Evolutionary conservation across 139 green algal species (phyloP).

Genomic region (Medakamo hakoo): DNA sequence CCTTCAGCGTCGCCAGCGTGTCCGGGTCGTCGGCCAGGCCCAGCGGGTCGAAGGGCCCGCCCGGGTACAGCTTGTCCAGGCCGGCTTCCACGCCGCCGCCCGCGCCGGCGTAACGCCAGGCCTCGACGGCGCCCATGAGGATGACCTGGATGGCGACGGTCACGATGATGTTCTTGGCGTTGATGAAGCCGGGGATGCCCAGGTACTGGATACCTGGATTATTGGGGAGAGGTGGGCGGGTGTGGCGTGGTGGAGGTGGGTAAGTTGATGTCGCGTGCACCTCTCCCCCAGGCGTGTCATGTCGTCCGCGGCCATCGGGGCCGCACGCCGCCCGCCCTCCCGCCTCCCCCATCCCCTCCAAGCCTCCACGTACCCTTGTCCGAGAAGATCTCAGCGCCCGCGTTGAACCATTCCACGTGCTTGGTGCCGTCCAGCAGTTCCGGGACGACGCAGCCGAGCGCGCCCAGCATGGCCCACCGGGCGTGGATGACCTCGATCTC

Average conservation of each 20-base stretch:
- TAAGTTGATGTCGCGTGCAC: no score
- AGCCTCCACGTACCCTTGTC: no score
- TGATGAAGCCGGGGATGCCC: slow-evolving; percentile 54
- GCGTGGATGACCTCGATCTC: slow-evolving; percentile 75
- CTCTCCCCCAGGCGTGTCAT: no score
- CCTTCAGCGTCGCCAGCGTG: slow-evolving; percentile 70
- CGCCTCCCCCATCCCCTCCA: no score
- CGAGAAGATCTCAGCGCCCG: slow-evolving; percentile 42
- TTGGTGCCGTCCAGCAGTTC: slow-evolving; percentile 51
- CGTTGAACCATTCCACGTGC: slow-evolving; percentile 59
- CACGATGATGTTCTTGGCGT: slow-evolving; percentile 61
- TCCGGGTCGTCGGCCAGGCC: slow-evolving; percentile 90
- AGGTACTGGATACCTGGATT: slow-evolving; percentile 57
- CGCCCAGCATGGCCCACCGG: slow-evolving; percentile 88
- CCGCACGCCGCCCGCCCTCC: no score
- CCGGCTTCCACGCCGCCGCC: slow-evolving; percentile 51
- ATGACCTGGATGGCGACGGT: slow-evolving; percentile 51
- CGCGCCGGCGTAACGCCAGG: slow-evolving; percentile 69
- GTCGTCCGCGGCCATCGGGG: no score
- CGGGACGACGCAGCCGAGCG: slow-evolving; percentile 72
- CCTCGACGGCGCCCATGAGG: slow-evolving; percentile 71
- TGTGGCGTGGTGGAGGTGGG: no score
- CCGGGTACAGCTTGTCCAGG: slow-evolving; percentile 61
- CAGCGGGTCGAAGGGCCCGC: slow-evolving; percentile 66
- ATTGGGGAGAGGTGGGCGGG: no score